Evolutionary conservation across 441 rosid genomes (phyloP).

Genomic region (Theobroma grandiflorum): DNA sequence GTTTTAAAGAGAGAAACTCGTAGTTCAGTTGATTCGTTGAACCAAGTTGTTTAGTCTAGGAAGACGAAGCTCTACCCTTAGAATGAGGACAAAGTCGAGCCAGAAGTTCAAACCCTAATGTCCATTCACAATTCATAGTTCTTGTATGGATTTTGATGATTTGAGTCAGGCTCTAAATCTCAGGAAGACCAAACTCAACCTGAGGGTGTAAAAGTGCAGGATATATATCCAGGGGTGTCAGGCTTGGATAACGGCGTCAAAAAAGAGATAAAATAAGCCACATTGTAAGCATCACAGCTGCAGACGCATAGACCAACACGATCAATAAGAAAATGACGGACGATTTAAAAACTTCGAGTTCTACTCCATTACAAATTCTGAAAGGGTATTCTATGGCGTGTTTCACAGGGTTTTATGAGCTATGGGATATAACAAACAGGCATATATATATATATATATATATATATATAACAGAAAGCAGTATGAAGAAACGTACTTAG

Average conservation of each 20-base stretch:
- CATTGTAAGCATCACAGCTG: background rate
- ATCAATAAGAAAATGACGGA: background rate
- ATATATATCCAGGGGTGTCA: slow-evolving; percentile 86
- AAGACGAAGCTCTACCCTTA: slow-evolving; percentile 53
- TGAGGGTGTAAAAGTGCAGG: slow-evolving; percentile 91
- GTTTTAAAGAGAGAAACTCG: too few relatives aligned
- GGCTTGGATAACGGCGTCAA: slow-evolving; percentile 55
- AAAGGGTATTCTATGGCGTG: background rate
- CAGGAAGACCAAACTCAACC: slow-evolving; percentile 95
- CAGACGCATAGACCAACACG: background rate
- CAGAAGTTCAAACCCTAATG: slow-evolving; percentile 86
- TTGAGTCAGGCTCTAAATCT: slow-evolving; percentile 87
- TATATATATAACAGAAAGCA: too few relatives aligned
- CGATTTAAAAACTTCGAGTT: background rate
- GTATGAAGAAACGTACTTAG: too few relatives aligned
- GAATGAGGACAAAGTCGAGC: slow-evolving; percentile 96
- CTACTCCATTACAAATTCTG: background rate
- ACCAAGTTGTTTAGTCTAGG: too few relatives aligned
- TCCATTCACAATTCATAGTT: slow-evolving; percentile 91
- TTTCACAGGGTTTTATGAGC: background rate
- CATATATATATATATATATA: too few relatives aligned
- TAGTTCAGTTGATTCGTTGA: too few relatives aligned
- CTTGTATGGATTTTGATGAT: slow-evolving; percentile 93
- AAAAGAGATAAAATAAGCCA: background rate
- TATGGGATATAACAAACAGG: too few relatives aligned